Base-by-base conservation (phyloP, 2,329 filamentous ascomycete species). In the Cytospora piceicola region DNA sequence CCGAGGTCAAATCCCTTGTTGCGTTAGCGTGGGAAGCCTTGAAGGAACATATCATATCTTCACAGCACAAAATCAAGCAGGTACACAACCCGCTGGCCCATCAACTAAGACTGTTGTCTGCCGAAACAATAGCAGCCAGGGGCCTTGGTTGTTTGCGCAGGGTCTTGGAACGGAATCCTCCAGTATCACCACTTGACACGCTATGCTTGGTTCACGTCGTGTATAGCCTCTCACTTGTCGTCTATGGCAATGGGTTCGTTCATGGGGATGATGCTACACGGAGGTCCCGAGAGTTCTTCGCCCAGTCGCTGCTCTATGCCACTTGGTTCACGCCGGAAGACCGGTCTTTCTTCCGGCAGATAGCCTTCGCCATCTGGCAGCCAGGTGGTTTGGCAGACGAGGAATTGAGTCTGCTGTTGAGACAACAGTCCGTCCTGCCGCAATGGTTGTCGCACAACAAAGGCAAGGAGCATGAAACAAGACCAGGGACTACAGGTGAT, bases 201-300 rank as follows among this genome's bases (percentile, higher is more conserved):
- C 70, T 86, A 1, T 85, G 82, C 70, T 81, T 86, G 67, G 71
- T 85, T 36, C 83, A 86, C 63, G 68, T 86, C 24, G 75, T 82
- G 29, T 85, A 84, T 68, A 80, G 82, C 15, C 77, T 85, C 46
- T 83, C 80, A 4, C 69, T 84, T 12, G 76, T 82, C 17, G 70
- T 83, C 6, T 49, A 49, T 49, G n/a, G 11, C 4, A n/a, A 24
- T 49, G n/a, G 4, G 12, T 22, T 22, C 46, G 46, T 57, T 0
- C 77, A 83, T 62, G 80, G 79, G 69, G 76, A 79, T 59, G 77
- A 79, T 34, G 73, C 79, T 6, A 58, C 70, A 14, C 66, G 65
- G 9, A 77, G 76, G 58, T 78, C 76, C 29, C 74, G 72, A 20
- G 72, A 77, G 20, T 73, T 86, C 9, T 86, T 84, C 68, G 70